These are phyloP conservation scores for Ogataea corticis DNA, from an alignment of 805 yeast genomes.

Conservation along the genomic window DNA sequence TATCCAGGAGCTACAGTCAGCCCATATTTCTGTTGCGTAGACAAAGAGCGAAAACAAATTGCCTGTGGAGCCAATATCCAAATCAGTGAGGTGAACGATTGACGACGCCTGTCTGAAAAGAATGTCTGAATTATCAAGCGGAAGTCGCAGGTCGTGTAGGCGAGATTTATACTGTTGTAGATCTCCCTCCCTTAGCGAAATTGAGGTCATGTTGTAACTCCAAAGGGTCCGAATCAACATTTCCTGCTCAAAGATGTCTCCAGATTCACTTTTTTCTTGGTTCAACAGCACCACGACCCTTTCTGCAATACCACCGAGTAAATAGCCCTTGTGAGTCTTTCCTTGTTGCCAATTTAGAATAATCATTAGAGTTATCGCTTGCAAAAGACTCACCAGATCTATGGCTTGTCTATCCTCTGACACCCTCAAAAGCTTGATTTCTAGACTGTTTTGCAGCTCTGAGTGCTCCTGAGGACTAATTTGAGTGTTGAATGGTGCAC, in stretches of 20 bases:
- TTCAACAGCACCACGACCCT: conserved; percentile 9
- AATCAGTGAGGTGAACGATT: conserved; percentile 1
- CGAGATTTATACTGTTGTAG: conserved; percentile 9
- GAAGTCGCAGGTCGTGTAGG: conserved; percentile 11
- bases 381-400: conserved; percentile 16
- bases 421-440: conserved; percentile 6
- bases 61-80: conserved; percentile 10
- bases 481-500: conserved; percentile 10
- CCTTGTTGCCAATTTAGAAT: conserved; percentile 19
- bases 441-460: conserved; percentile 6
- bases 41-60: conserved; percentile 14
- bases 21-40: conserved; percentile 19
- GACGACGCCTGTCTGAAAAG: conserved; percentile 12
- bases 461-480: background rate
- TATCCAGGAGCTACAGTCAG: conserved; percentile 18
- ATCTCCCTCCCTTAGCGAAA: conserved; percentile 16
- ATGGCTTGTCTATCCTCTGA: conserved; percentile 8
- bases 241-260: conserved; percentile 11
- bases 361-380: conserved; percentile 14
- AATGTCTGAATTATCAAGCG: conserved; percentile 15
- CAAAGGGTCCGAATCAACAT: conserved; percentile 16
- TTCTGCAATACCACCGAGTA: conserved; percentile 21
- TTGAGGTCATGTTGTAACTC: conserved; percentile 19
- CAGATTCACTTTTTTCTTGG: conserved; percentile 5
- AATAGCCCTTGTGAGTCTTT: conserved; percentile 17